Conservation (phyloP, 192 early-diverging fungal genomes). For the Coemansia asiatica region DNA sequence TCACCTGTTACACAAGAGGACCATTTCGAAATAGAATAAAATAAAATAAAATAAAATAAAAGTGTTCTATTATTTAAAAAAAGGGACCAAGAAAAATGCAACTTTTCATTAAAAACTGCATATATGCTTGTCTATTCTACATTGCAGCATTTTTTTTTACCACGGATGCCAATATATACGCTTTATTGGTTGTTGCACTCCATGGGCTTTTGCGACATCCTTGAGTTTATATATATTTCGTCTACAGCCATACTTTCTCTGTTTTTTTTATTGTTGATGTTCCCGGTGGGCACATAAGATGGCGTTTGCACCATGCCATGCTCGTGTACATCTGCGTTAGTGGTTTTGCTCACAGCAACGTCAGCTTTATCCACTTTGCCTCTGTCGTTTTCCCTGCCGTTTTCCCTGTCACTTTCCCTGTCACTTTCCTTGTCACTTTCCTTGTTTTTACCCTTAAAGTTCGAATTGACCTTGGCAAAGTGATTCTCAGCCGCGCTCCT, state of each 20-base stretch:
- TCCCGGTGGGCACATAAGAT: neutral
- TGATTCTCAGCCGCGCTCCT: neutral
- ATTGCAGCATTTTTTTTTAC: neutral
- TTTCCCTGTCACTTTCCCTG: too few relatives aligned
- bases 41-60: too few relatives aligned
- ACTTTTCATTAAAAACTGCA: neutral
- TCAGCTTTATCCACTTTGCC: neutral
- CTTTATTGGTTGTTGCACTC: conserved; percentile 47
- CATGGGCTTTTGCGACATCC: conserved; percentile 29
- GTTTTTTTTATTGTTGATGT: neutral
- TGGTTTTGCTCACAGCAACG: neutral
- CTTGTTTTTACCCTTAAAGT: neutral
- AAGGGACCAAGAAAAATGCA: neutral
- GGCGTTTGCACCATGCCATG: neutral
- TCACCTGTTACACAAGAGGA: neutral
- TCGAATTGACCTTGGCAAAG: neutral
- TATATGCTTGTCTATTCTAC: neutral
- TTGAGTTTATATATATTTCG: conserved; percentile 39
- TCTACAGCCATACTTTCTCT: conserved; percentile 6
- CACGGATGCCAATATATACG: neutral
- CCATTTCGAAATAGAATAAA: neutral
- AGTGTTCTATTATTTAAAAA: neutral
- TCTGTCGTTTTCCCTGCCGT: neutral
- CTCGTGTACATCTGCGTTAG: neutral
- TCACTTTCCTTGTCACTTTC: neutral